Evolutionary conservation across 768 basidiomycete genomes (phyloP).

Genomic region (Boletus rex-veris): DNA sequence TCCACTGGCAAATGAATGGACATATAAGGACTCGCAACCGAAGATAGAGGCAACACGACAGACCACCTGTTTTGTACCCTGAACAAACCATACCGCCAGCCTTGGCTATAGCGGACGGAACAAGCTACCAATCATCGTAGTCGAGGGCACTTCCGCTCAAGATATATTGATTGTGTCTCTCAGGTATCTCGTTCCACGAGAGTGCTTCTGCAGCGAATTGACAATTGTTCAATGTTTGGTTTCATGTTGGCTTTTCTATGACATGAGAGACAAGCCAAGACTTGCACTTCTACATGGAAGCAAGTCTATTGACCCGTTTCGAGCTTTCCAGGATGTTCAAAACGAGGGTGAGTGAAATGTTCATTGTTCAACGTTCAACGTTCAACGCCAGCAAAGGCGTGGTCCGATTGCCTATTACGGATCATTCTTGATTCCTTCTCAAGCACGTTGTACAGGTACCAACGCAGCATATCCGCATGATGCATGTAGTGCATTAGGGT

Average conservation of each 20-base stretch:
- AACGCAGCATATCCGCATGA: constrained; percentile 7
- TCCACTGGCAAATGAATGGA: constrained; percentile 3
- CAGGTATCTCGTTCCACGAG: constrained; percentile 56
- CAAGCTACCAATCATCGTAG: constrained; percentile 3
- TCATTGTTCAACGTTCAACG: not conserved
- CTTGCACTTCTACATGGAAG: constrained; percentile 17
- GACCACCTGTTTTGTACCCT: constrained; percentile 61
- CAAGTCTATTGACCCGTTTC: not conserved
- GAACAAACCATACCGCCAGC: constrained; percentile 6
- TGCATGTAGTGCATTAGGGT: constrained; percentile 8
- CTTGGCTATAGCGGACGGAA: not conserved
- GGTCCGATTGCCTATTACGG: not conserved
- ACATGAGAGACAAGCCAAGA: constrained; percentile 7
- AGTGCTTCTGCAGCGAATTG: constrained; percentile 27
- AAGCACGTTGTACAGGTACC: constrained; percentile 23
- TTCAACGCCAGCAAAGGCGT: not conserved
- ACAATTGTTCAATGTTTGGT: not conserved
- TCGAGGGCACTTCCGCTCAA: constrained; percentile 43
- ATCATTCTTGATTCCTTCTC: constrained; percentile 25
- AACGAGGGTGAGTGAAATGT: not conserved
- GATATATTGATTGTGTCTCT: constrained; percentile 73
- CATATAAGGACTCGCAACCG: constrained; percentile 49
- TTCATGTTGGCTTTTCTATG: not conserved
- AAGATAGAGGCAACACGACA: constrained; percentile 61
- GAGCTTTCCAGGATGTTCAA: not conserved